These are phyloP conservation scores for Tinospora cordifolia DNA, from an alignment of 164 flowering plant genomes.

Conservation along the genomic window DNA sequence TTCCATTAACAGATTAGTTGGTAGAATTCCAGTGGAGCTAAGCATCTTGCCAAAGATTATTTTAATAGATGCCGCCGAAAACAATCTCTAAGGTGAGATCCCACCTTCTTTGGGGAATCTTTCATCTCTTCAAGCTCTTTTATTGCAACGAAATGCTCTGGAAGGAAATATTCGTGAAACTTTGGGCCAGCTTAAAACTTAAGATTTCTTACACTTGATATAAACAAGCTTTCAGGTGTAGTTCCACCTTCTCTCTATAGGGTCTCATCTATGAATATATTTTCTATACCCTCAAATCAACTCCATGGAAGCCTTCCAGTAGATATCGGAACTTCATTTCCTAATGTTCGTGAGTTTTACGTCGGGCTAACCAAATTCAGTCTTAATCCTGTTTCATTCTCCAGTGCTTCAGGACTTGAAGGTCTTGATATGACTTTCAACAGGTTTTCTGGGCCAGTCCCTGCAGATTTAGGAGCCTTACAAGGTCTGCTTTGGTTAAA, in stretches of 20 bases:
- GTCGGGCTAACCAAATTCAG: too few species aligned
- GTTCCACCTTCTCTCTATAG: conserved; percentile 1
- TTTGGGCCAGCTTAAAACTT: not conserved
- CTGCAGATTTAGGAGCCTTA: not conserved
- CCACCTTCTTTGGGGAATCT: conserved; percentile 12
- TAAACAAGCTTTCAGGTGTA: not conserved
- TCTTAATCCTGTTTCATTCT: conserved; percentile 2
- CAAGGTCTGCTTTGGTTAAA: not conserved
- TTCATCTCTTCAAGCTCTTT: not conserved
- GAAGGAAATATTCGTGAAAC: conserved; percentile 6
- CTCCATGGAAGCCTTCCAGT: conserved; percentile 1
- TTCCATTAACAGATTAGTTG: not conserved
- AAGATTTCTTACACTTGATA: not conserved
- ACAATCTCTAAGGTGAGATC: conserved; percentile 1
- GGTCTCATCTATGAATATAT: not conserved
- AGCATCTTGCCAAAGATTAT: not conserved
- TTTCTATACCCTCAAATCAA: not conserved
- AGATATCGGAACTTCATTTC: too few species aligned
- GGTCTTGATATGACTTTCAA: not conserved
- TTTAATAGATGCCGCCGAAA: not conserved
- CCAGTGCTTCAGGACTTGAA: conserved; percentile 3
- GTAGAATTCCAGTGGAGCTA: conserved; percentile 4
- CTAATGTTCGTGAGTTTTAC: too few species aligned
- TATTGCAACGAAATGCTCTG: not conserved
- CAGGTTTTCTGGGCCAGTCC: not conserved